phyloP scores from a whole-genome alignment of 305 asterid genomes.

The Petunia hybrid region DNA sequence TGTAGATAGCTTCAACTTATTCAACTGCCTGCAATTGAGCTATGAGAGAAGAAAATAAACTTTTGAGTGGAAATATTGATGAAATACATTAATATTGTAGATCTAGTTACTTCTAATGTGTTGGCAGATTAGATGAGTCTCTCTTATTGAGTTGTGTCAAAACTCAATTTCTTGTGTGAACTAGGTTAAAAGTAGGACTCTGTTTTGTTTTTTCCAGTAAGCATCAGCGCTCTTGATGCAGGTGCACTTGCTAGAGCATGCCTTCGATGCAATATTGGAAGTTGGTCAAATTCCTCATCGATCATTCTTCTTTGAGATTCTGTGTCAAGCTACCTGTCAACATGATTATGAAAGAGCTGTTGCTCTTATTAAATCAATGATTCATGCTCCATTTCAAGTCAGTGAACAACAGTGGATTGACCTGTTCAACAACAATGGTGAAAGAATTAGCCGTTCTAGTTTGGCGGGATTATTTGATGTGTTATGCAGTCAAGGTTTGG shows the following conservation, averaged over 20 bases:
- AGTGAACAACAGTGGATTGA: constrained; percentile 67
- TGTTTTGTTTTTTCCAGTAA: neutral
- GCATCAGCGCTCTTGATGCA: constrained; percentile 42
- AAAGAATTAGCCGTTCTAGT: constrained; percentile 48
- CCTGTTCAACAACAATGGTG: constrained; percentile 58
- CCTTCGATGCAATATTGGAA: constrained; percentile 74
- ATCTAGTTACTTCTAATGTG: constrained; percentile 17
- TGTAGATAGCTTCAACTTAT: constrained; percentile 17
- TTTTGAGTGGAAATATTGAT: neutral
- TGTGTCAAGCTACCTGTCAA: constrained; percentile 60
- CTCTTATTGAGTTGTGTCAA: neutral
- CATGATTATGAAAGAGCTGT: constrained; percentile 57
- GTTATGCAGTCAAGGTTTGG: constrained; percentile 43
- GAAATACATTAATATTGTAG: neutral
- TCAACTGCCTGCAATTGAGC: constrained; percentile 13
- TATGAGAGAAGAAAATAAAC: neutral
- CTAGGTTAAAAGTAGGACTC: neutral
- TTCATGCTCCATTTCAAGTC: constrained; percentile 73
- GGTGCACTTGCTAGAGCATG: constrained; percentile 92
- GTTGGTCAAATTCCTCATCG: constrained; percentile 79
- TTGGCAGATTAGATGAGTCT: neutral
- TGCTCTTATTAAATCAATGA: constrained; percentile 64
- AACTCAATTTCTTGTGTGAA: constrained; percentile 5
- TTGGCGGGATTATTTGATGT: constrained; percentile 54
- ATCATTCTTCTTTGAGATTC: constrained; percentile 72